Conservation (phyloP, 352 stramenopile species). For the Globisporangium spinosum region DNA sequence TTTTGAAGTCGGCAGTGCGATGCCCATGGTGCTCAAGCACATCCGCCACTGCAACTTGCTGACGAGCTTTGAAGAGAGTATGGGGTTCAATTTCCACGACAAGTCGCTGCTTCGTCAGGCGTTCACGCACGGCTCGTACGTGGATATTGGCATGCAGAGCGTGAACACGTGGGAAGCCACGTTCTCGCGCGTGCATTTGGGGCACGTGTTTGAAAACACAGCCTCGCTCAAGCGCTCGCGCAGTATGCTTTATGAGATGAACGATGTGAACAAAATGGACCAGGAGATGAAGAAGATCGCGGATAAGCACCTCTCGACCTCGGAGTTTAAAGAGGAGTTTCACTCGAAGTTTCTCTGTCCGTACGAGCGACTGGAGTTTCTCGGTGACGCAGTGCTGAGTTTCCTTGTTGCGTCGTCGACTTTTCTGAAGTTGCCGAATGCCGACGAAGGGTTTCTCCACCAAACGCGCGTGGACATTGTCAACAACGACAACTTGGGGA, state of each 20-base stretch:
- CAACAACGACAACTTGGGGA: conserved; percentile 74
- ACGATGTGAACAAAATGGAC: conserved; percentile 28
- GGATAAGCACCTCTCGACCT: conserved; percentile 48
- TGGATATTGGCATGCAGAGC: conserved; percentile 83
- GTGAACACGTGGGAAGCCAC: conserved; percentile 79
- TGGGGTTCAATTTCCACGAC: conserved; percentile 65
- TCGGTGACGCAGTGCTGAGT: conserved; percentile 80
- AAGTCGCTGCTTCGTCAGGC: conserved; percentile 77
- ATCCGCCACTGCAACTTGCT: conserved; percentile 72
- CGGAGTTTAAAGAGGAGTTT: conserved; percentile 74
- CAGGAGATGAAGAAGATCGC: conserved; percentile 47
- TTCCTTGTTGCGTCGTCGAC: conserved; percentile 78
- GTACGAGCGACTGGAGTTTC: conserved; percentile 83
- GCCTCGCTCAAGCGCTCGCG: conserved; percentile 55
- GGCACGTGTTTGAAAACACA: conserved; percentile 70
- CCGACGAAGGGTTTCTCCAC: conserved; percentile 62
- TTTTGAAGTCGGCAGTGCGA: conserved; percentile 77
- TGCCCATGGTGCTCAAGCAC: conserved; percentile 86
- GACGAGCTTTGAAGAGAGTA: conserved; percentile 53
- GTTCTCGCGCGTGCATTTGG: conserved; percentile 66
- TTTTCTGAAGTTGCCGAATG: conserved; percentile 75
- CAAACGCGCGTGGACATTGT: conserved; percentile 69
- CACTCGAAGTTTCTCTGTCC: conserved; percentile 73
- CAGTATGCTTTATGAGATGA: conserved; percentile 35
- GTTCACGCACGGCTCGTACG: conserved; percentile 82